Conservation (phyloP, 1,284 basidiomycete species). For the Cryptococcus amylolentus region DNA sequence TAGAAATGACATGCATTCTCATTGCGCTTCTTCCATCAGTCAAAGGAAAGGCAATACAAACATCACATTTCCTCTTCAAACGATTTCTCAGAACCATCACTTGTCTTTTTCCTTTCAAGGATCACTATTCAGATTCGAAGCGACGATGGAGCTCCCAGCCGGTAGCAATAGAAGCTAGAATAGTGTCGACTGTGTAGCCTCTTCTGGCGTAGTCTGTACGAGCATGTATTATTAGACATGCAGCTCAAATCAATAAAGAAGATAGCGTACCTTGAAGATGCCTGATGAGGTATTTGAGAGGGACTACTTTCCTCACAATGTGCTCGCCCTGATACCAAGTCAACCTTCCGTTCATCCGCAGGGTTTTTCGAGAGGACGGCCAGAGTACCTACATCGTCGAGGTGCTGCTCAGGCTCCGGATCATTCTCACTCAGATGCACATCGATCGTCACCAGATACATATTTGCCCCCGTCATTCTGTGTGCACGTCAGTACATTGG, state of each 20-base stretch:
- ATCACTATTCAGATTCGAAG: conserved; percentile 2
- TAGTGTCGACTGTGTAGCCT: conserved; percentile 74
- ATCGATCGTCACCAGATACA: conserved; percentile 51
- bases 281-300: conserved; percentile 60
- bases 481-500: neutral
- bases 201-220: conserved; percentile 63
- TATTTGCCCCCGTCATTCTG: conserved; percentile 53
- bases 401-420: conserved; percentile 42
- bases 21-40: too few species aligned
- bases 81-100: too few species aligned
- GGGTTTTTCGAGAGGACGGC: neutral
- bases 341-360: neutral
- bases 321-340: conserved; percentile 61
- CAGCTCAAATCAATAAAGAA: too few species aligned
- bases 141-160: conserved; percentile 61
- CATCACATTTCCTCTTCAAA: too few species aligned
- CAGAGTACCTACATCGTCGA: conserved; percentile 34
- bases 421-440: conserved; percentile 48
- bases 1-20: too few species aligned
- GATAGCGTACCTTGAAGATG: conserved; percentile 62
- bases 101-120: too few species aligned
- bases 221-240: neutral
- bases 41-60: too few species aligned
- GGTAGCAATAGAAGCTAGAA: conserved; percentile 66
- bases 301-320: conserved; percentile 70